Evolutionary conservation across 805 yeast genomes (phyloP).

Genomic region (Lipomyces oligophaga): DNA sequence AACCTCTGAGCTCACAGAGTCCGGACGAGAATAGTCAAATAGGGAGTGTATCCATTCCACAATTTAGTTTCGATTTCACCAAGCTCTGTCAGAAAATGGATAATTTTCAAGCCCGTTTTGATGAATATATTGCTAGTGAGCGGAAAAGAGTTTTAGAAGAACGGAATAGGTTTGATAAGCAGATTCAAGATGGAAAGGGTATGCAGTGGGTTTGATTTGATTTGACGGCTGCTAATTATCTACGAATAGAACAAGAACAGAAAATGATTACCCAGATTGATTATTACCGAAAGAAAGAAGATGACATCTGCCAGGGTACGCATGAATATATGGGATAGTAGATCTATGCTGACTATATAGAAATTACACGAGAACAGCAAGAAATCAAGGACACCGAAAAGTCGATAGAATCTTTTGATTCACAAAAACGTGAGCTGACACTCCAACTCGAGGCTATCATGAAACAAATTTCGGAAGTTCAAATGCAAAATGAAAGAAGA

Average conservation of each 20-base stretch:
- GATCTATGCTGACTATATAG: neutral
- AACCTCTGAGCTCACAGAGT: constrained; percentile 7
- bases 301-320: constrained; percentile 22
- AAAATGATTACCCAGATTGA: constrained; percentile 38
- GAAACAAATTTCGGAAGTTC: constrained; percentile 38
- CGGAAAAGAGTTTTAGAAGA: constrained; percentile 34
- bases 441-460: constrained; percentile 27
- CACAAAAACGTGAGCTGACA: constrained; percentile 31
- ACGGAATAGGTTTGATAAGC: constrained; percentile 27
- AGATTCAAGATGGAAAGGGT: constrained; percentile 26
- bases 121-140: constrained; percentile 37
- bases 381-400: constrained; percentile 32
- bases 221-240: too few species aligned
- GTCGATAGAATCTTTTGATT: constrained; percentile 31
- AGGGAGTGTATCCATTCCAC: too few species aligned
- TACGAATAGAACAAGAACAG: constrained; percentile 28
- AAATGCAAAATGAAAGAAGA: constrained; percentile 35
- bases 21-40: too few species aligned
- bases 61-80: constrained; percentile 36
- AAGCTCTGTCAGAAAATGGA: constrained; percentile 41
- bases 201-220: too few species aligned
- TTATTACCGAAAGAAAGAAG: constrained; percentile 21
- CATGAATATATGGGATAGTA: too few species aligned
- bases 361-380: constrained; percentile 29
- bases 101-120: constrained; percentile 41